Evolutionary conservation across 768 basidiomycete species (phyloP), one percentile per base, ranked within the genome.

Genomic region (Dacryopinax primogenitus): DNA sequence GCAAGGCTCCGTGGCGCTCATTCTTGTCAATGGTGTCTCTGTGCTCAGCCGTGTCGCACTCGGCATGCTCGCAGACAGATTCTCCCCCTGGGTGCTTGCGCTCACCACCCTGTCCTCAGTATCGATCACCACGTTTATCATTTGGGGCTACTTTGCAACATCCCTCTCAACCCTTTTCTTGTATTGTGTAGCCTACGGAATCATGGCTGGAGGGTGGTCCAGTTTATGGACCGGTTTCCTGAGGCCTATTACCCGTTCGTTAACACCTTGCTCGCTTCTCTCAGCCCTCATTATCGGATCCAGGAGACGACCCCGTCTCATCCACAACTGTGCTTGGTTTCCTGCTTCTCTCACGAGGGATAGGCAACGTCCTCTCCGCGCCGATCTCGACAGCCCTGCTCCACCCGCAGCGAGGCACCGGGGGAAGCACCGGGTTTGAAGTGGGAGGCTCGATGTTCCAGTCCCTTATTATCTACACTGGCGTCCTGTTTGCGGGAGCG

Each of bases 401-500:
- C 36, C 69, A 13, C 58, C 44, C 6, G 26, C 21, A 13, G 65
- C 64, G 37, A 39, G 37, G 37, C 11, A 39, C 37, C 11, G 37
- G 37, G 12, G 37, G 37, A 1, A 64, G 61, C 1, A 67, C 67
- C 1, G 74, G 73, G 12, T 76, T 75, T 32, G 66, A 70, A 2
- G 73, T 74, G 1, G 73, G 68, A 4, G 68, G 70, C 32, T 73
- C 74, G 28, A 66, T 68, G 62, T 75, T 71, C 44, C 68, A 68
- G 28, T 70, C 64, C 16, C 69, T 74, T 64, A 75, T 76, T 41
- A 32, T 74, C 16, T 76, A 74, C 63, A 66, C 70, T 2, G 74
- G 75, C 21, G 68, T 70, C 2, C 73, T 72, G 64, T 75, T 76
- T 63, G 75, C 74, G n/a, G 71, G 69, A 0, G 73, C 75, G 15